A percentile compares a stretch with the other conserved stretches of the same genome.
Conservation (phyloP, 2,329 filamentous ascomycete genomes). For the Aspergillus piperis region DNA sequence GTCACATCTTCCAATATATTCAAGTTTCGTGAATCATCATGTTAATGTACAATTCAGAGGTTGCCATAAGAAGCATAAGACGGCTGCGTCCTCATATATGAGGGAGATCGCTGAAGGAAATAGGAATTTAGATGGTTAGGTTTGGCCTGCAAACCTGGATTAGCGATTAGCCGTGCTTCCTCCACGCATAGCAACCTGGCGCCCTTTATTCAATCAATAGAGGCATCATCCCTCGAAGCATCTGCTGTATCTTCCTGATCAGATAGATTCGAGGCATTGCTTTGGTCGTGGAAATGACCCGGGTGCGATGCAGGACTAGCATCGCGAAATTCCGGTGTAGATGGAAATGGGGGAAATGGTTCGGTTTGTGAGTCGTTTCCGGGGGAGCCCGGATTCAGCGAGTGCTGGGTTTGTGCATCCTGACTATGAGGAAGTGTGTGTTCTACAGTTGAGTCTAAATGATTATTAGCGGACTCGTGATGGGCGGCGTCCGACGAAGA, state of each 20-base stretch:
- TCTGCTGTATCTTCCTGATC: background rate
- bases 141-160: slow-evolving; percentile 10
- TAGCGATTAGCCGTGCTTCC: background rate
- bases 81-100: background rate
- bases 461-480: slow-evolving; percentile 11
- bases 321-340: slow-evolving; percentile 4
- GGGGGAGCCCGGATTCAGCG: slow-evolving; percentile 17
- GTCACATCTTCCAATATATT: slow-evolving; percentile 8
- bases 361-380: slow-evolving; percentile 29
- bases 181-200: background rate
- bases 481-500: slow-evolving; percentile 7
- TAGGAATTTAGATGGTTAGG: background rate
- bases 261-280: background rate
- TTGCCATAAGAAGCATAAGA: background rate
- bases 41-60: slow-evolving; percentile 3
- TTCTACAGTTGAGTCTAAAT: slow-evolving; percentile 18
- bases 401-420: slow-evolving; percentile 4
- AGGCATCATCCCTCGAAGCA: too few relatives aligned
- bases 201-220: background rate
- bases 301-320: slow-evolving; percentile 4
- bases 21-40: slow-evolving; percentile 20
- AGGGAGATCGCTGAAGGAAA: background rate
- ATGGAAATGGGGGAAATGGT: slow-evolving; percentile 38
- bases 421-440: background rate
- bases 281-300: slow-evolving; percentile 2